A percentile compares a stretch with the other conserved stretches of the same genome.
These are phyloP conservation scores for Imleria badia DNA, from an alignment of 768 basidiomycete species.

Conservation along the genomic window DNA sequence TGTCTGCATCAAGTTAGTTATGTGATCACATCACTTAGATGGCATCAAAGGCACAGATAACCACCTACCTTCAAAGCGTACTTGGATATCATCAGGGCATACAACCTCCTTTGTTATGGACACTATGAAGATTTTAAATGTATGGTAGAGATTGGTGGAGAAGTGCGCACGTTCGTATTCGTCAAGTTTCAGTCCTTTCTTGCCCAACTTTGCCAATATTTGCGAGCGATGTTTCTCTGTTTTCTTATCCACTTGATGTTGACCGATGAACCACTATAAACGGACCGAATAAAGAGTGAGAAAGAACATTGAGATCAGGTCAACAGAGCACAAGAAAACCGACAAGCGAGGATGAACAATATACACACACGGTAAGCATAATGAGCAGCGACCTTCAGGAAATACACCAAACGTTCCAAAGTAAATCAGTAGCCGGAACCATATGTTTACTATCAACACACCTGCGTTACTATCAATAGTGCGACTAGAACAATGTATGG, in stretches of 20 bases:
- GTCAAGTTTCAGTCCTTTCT: slow-evolving; percentile 72
- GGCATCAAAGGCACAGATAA: background rate
- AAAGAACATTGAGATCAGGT: background rate
- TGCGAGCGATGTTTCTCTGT: slow-evolving; percentile 70
- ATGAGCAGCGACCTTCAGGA: slow-evolving; percentile 68
- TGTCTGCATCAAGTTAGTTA: slow-evolving; percentile 46
- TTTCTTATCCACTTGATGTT: slow-evolving; percentile 51
- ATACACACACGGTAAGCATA: slow-evolving; percentile 68
- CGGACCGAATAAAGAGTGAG: background rate
- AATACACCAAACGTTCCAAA: background rate
- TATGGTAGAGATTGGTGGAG: background rate
- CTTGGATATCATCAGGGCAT: slow-evolving; percentile 83
- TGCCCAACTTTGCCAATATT: slow-evolving; percentile 68
- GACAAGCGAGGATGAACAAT: background rate
- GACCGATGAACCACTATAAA: slow-evolving; percentile 64
- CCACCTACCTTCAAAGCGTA: slow-evolving; percentile 66
- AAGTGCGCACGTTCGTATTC: slow-evolving; percentile 81
- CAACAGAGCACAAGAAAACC: background rate
- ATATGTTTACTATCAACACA: slow-evolving; percentile 25
- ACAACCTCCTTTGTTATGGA: slow-evolving; percentile 92
- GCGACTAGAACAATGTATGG: slow-evolving; percentile 40
- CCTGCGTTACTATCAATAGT: slow-evolving; percentile 52
- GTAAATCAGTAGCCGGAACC: background rate
- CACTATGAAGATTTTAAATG: slow-evolving; percentile 38
- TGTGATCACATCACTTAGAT: background rate